Percentiles rank a stretch among this genome's conserved stretches.
Conservation (phyloP, 176 grass and related monocot species). For the Sorghum bicolor region DNA sequence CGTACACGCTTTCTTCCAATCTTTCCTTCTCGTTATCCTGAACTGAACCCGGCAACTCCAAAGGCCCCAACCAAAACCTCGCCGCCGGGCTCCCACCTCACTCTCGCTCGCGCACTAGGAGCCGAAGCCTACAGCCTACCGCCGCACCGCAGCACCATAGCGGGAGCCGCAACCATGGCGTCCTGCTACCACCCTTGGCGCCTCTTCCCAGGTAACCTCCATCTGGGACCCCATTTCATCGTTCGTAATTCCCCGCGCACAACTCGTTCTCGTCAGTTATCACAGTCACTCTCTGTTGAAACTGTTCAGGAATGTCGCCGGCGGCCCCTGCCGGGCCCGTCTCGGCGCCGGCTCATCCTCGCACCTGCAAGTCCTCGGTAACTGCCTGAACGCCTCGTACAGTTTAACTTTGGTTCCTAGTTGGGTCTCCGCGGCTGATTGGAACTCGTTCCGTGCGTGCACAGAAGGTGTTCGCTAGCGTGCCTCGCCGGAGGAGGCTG, state of each 20-base stretch:
- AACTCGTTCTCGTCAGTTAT: not conserved
- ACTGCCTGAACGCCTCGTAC: not conserved
- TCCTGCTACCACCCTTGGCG: constrained; percentile 50
- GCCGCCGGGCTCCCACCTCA: not conserved
- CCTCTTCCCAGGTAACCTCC: constrained; percentile 50
- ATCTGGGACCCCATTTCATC: not conserved
- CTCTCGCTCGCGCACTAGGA: not conserved
- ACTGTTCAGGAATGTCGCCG: constrained; percentile 28
- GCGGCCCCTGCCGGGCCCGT: not conserved
- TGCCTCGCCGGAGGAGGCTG: constrained; percentile 29
- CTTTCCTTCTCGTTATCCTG: constrained; percentile 18
- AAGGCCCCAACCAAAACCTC: not conserved
- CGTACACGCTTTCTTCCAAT: not conserved
- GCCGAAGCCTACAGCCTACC: not conserved
- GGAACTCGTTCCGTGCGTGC: not conserved
- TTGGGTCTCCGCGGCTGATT: not conserved
- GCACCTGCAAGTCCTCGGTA: constrained; percentile 27
- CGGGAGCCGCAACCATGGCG: constrained; percentile 37
- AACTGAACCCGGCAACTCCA: not conserved
- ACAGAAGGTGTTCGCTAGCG: constrained; percentile 50
- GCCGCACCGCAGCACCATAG: not conserved
- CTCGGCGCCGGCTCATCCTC: not conserved
- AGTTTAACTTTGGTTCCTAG: not conserved
- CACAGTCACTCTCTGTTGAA: not conserved
- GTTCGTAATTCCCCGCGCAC: not conserved